Evolutionary conservation across 768 basidiomycete genomes (phyloP), one percentile per base, ranked within the genome.

Genomic region (Lentinula guzmanii): DNA sequence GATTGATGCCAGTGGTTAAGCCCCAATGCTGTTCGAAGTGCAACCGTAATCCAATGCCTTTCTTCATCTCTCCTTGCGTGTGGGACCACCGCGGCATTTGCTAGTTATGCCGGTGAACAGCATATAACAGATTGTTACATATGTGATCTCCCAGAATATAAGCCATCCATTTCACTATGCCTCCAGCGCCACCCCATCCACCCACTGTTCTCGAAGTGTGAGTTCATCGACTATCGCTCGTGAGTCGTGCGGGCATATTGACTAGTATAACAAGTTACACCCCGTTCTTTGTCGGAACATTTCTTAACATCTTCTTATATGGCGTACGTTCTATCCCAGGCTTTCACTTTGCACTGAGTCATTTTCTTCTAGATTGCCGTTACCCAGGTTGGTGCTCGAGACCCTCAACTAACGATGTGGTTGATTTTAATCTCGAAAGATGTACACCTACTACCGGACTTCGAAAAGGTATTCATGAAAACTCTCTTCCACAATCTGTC

Each of bases 161-260:
- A n/a, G 31, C 18, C 37, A 15, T 13, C 11, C 21, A 11, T 41
- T 45, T 33, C 39, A 41, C 33, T 16, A 59, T 59, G 58, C 58
- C 58, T 35, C 45, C 58, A 24, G 58, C 34, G 51, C 54, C 54
- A 39, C 54, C 59, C 28, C 24, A 39, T 35, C 50, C 51, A 13
- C 59, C 48, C 28, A 60, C 59, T 5, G 59, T 60, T 5, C 33
- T 50, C 10, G 28, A 60, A 60, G 59, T 60, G 59, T 60, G 9
- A 24, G 57, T 10, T 58, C 16, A 4, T 24, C 31, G 33, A 52
- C 6, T 2, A 18, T 51, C 31, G 8, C 16, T 33, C n/a, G 6
- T 16, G 9, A 28, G 6, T 56, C 11, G 28, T 16, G 34, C 7
- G 5, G 10, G 11, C 21, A 35, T 37, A 28, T 24, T 24, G 35